Evolutionary conservation across 2,329 filamentous ascomycete genomes (phyloP).

Genomic region (Cladorrhinum sp.): DNA sequence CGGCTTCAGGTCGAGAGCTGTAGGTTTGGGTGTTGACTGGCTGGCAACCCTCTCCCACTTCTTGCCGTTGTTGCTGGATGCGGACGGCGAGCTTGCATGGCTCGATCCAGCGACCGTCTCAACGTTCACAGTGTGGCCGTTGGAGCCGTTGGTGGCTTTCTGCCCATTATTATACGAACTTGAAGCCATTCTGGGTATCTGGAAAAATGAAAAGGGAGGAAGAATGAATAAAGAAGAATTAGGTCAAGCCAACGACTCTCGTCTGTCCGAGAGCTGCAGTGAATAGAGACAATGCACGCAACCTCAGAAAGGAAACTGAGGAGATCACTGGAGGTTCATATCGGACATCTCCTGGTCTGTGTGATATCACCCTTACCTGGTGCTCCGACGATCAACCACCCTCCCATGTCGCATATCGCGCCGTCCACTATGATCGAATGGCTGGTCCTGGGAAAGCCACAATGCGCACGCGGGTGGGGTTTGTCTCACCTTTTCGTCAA

Average conservation of each 20-base stretch:
- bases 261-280: not conserved
- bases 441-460: not conserved
- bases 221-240: not conserved
- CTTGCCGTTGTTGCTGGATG: conserved; percentile 12
- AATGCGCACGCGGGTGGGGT: conserved; percentile 10
- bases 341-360: not conserved
- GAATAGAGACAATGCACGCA: too few species aligned
- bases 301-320: not conserved
- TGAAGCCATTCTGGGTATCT: conserved; percentile 17
- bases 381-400: not conserved
- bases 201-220: not conserved
- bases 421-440: not conserved
- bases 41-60: conserved; percentile 23
- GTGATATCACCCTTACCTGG: conserved; percentile 7
- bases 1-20: conserved; percentile 21
- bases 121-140: not conserved
- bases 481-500: not conserved
- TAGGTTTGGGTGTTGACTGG: conserved; percentile 23
- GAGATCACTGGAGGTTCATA: not conserved
- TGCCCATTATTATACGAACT: conserved; percentile 18
- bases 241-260: not conserved
- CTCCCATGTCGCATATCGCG: not conserved
- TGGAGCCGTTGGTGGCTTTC: conserved; percentile 17
- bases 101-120: conserved; percentile 1
- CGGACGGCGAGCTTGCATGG: conserved; percentile 6